Base-by-base conservation (phyloP, 805 yeast species). In the Isabelozyma gotoi region DNA sequence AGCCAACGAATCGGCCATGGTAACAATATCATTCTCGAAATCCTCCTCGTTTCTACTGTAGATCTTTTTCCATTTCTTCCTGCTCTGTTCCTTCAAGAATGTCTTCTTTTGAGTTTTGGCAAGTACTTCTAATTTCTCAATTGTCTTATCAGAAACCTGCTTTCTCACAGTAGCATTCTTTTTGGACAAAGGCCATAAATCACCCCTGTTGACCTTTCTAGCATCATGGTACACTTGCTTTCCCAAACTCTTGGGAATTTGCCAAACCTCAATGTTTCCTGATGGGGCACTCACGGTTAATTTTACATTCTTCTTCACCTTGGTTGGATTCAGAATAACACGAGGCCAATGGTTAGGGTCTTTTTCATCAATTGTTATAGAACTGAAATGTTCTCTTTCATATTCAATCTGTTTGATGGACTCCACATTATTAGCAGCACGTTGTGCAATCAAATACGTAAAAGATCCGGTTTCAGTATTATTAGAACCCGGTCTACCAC, bases 211-310 rank as follows among this genome's bases (percentile, higher is more conserved):
- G 0, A 88, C 80, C 61, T 94, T 92, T 43, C 97, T 75, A 0
- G 96, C 96, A 68, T 94, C 98, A 57, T 88, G 95, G 53, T 88
- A 94, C 2, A 73, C 80, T 47, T 80, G 85, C 48, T 81, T 80
- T 5, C 88, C 86, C 42, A 78, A 73, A 15, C 95, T 82, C 59
- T 84, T 86, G 0, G 97, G 85, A 2, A 94, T 78, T 12, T 83
- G 83, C 96, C 97, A 90, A 46, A 83, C 81, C 64, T 92, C 97
- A 35, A 92, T 64, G 38, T 77, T 76, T 1, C 97, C 97, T 11
- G 84, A 75, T 0, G 91, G 78, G 0, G 88, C 81, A 70, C 97
- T 89, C 2, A 90, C 77, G 50, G 82, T 86, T 61, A 91, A 73
- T 18, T 80, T 70, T 14, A 92, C 94, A 65, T 90, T 95, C 3